phyloP scores from a whole-genome alignment of 805 yeast species.

The Yarrowia bubula region DNA sequence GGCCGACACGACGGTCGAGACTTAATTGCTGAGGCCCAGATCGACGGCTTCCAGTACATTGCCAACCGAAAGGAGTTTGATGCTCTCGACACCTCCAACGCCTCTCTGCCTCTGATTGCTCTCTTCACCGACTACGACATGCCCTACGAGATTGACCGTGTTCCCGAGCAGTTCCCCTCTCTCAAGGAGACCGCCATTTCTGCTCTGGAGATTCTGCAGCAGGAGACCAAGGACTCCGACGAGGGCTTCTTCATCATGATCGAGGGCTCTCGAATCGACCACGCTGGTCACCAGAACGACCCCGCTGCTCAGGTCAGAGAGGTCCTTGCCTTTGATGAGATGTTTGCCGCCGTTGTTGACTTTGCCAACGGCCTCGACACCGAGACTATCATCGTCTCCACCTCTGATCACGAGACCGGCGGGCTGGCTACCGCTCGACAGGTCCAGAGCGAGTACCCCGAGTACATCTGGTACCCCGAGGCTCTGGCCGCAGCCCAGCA shows the following conservation, averaged over 20 bases:
- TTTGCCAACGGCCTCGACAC: constrained; percentile 66
- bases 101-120: constrained; percentile 72
- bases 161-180: constrained; percentile 61
- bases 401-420: constrained; percentile 96
- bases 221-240: constrained; percentile 69
- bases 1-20: constrained; percentile 71
- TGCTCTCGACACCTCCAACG: constrained; percentile 57
- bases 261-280: constrained; percentile 93
- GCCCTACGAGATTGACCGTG: constrained; percentile 81
- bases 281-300: constrained; percentile 91
- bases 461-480: constrained; percentile 84
- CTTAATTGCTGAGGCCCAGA: constrained; percentile 61
- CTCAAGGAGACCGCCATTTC: constrained; percentile 73
- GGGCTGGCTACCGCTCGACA: constrained; percentile 89
- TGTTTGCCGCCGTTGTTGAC: constrained; percentile 69
- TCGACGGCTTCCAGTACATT: constrained; percentile 63
- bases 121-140: constrained; percentile 73
- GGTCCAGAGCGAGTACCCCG: constrained; percentile 66
- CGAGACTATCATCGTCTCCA: constrained; percentile 75
- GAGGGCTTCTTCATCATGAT: constrained; percentile 82
- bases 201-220: constrained; percentile 65
- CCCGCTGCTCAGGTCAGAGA: constrained; percentile 94
- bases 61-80: constrained; percentile 62
- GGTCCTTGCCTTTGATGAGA: constrained; percentile 80
- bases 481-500: constrained; percentile 66